A percentile compares a stretch with the other conserved stretches of the same genome.
Evolutionary conservation across 495 filamentous ascomycete genomes (phyloP).

Genomic region (Talaromyces trachyspermus): DNA sequence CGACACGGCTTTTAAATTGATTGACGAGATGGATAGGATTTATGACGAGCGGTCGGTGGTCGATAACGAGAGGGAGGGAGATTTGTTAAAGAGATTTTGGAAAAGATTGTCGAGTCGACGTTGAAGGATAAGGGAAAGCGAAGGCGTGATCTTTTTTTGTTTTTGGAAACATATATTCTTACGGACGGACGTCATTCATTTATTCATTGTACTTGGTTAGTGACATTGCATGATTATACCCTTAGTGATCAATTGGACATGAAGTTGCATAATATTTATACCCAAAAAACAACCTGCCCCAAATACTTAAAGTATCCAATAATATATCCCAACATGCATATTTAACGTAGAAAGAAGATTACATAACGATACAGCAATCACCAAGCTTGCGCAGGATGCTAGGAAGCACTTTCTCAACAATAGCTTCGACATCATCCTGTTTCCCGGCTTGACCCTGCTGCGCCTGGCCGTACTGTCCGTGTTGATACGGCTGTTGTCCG

Average conservation of each 20-base stretch:
- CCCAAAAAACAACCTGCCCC: not conserved
- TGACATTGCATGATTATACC: not conserved
- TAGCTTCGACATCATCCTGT: constrained; percentile 56
- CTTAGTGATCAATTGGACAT: constrained; percentile 8
- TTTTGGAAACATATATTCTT: not conserved
- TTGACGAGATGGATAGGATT: constrained; percentile 57
- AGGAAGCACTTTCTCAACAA: constrained; percentile 55
- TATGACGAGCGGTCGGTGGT: constrained; percentile 28
- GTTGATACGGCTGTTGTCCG: constrained; percentile 25
- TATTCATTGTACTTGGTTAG: not conserved
- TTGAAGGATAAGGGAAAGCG: constrained; percentile 21
- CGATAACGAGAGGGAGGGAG: constrained; percentile 28
- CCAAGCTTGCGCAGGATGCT: constrained; percentile 55
- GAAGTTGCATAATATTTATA: too few species aligned
- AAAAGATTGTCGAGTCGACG: constrained; percentile 39
- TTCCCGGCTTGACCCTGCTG: constrained; percentile 38
- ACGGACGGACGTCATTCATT: not conserved
- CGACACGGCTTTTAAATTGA: constrained; percentile 55
- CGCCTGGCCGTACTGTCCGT: constrained; percentile 17
- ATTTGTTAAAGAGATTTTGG: constrained; percentile 36
- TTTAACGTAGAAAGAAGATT: constrained; percentile 14
- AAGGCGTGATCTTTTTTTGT: constrained; percentile 9
- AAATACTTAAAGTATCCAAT: not conserved
- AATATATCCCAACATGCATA: not conserved
- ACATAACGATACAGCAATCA: constrained; percentile 78